phyloP scores from a whole-genome alignment of 768 basidiomycete genomes.

The Amanita phalloides region DNA sequence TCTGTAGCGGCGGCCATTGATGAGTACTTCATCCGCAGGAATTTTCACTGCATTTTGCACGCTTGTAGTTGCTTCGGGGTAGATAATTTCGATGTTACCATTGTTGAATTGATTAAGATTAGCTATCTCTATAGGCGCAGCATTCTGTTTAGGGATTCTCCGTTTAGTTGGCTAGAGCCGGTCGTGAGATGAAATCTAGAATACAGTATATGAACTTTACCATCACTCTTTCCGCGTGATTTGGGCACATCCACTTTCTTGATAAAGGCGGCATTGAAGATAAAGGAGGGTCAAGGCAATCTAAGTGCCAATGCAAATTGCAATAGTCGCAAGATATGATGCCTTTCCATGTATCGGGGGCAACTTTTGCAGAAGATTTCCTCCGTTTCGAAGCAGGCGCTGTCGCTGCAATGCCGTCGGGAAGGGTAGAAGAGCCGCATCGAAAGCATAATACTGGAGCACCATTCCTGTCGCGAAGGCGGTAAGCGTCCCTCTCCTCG shows the following conservation, averaged over 20 bases:
- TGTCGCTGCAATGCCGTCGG: conserved; percentile 38
- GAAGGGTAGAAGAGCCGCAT: conserved; percentile 76
- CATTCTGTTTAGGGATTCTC: conserved; percentile 65
- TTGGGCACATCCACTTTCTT: conserved; percentile 99
- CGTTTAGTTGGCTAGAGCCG: conserved; percentile 58
- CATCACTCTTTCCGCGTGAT: conserved; percentile 80
- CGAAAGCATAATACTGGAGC: conserved; percentile 81
- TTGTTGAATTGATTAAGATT: conserved; percentile 73
- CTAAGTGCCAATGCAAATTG: conserved; percentile 90
- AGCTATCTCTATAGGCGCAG: conserved; percentile 63
- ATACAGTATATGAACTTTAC: conserved; percentile 34
- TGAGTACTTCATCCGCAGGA: conserved; percentile 71
- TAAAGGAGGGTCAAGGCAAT: conserved; percentile 90
- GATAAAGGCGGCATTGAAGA: conserved; percentile 74
- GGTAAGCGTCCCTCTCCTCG: conserved; percentile 86
- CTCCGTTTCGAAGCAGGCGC: conserved; percentile 47
- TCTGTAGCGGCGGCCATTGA: conserved; percentile 83
- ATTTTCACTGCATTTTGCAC: conserved; percentile 31
- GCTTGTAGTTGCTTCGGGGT: conserved; percentile 42
- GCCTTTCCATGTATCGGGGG: conserved; percentile 50
- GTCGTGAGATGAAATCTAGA: conserved; percentile 7
- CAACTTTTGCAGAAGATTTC: conserved; percentile 32
- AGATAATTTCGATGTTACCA: conserved; percentile 83
- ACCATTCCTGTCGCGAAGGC: conserved; percentile 78
- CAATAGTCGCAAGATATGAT: conserved; percentile 97